Percentiles rank a stretch among this genome's conserved stretches.
Conservation (phyloP, 306 rosid species). For the Glycine tomentella region DNA sequence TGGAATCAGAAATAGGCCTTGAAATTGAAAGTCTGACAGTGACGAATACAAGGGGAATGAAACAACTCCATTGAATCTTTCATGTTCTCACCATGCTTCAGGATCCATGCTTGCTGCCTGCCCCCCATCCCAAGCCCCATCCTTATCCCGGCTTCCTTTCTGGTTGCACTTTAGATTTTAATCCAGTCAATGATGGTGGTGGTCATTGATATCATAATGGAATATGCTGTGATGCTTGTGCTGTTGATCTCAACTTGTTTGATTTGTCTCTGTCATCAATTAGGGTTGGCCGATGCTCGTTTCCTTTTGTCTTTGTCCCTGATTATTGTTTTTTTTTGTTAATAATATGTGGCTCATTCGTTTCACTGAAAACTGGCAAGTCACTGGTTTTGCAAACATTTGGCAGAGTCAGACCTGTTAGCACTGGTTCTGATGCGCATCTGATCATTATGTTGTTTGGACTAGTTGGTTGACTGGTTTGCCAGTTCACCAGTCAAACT, state of each 20-base stretch:
- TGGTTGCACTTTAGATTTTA: not conserved
- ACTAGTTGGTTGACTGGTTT: slow-evolving; percentile 6
- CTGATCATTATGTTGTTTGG: not conserved
- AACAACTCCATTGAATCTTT: not conserved
- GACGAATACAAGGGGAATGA: not conserved
- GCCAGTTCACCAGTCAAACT: not conserved
- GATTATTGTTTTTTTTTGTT: not conserved
- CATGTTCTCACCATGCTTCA: not conserved
- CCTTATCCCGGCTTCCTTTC: not conserved
- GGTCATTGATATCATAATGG: not conserved
- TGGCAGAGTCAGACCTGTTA: not conserved
- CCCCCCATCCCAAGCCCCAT: not conserved
- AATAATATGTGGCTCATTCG: not conserved
- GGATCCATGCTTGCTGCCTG: not conserved
- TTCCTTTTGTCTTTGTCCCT: not conserved
- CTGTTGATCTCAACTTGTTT: not conserved
- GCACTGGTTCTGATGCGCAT: not conserved
- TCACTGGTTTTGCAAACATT: not conserved
- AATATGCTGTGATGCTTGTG: not conserved
- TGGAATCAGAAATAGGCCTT: not conserved
- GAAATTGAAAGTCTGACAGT: not conserved
- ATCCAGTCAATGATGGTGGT: not conserved
- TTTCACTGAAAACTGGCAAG: not conserved
- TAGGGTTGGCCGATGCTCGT: not conserved
- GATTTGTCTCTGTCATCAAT: not conserved